Percentiles rank a stretch among this genome's conserved stretches.
These are phyloP conservation scores for Cordia subcordata DNA, from an alignment of 257 asterid species.

Conservation along the genomic window DNA sequence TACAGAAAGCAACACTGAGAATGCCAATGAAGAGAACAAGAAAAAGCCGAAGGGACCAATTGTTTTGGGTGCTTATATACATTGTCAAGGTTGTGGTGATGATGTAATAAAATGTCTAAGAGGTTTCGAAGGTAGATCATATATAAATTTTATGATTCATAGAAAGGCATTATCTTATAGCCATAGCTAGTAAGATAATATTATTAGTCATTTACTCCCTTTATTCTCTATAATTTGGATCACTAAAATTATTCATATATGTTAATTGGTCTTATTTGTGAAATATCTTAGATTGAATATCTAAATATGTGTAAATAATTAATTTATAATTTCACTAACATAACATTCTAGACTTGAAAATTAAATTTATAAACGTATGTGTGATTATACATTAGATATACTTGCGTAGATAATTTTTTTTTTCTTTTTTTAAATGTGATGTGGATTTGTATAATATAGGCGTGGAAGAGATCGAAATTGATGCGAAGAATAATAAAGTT, in stretches of 20 bases:
- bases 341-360: too few species aligned
- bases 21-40: background rate
- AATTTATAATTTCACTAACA: too few species aligned
- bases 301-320: too few species aligned
- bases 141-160: background rate
- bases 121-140: conserved; percentile 52
- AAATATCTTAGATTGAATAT: too few species aligned
- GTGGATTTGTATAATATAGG: conserved; percentile 26
- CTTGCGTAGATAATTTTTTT: background rate
- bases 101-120: conserved; percentile 29
- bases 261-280: too few species aligned
- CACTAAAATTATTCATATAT: too few species aligned
- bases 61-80: conserved; percentile 46
- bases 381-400: background rate
- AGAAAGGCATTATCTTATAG: too few species aligned
- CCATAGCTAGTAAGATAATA: too few species aligned
- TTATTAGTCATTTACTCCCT: too few species aligned
- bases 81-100: conserved; percentile 51
- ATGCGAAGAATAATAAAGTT: conserved; percentile 43
- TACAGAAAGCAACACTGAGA: background rate
- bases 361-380: too few species aligned
- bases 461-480: conserved; percentile 51
- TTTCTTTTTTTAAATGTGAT: background rate
- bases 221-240: too few species aligned
- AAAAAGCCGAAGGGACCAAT: conserved; percentile 15